Evolutionary conservation across 2,329 filamentous ascomycete genomes (phyloP).

Genomic region (Metarhizium guizhouense): DNA sequence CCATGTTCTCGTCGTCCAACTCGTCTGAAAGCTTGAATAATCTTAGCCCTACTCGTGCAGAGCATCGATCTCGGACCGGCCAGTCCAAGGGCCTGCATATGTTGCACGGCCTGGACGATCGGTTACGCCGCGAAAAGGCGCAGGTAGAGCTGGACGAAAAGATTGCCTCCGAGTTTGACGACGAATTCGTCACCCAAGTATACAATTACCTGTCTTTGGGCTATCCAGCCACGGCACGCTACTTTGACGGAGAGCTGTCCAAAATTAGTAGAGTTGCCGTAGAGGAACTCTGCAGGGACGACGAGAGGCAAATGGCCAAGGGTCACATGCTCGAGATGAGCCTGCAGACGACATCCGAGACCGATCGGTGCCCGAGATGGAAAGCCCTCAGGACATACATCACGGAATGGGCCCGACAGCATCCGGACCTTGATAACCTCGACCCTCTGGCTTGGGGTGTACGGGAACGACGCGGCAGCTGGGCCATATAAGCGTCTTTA

Average conservation of each 20-base stretch:
- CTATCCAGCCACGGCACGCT: slow-evolving; percentile 75
- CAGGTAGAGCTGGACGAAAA: slow-evolving; percentile 42
- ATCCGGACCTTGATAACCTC: slow-evolving; percentile 60
- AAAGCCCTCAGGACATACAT: slow-evolving; percentile 77
- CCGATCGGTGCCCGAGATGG: slow-evolving; percentile 63
- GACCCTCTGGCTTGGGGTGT: slow-evolving; percentile 59
- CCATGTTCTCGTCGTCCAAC: slow-evolving; percentile 16
- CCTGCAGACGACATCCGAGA: slow-evolving; percentile 30
- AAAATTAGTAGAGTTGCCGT: slow-evolving; percentile 67
- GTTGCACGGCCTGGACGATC: slow-evolving; percentile 43
- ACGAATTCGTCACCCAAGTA: slow-evolving; percentile 85
- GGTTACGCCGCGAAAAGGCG: slow-evolving; percentile 39
- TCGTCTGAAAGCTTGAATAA: slow-evolving; percentile 10
- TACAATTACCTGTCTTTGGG: slow-evolving; percentile 95
- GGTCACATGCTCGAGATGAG: slow-evolving; percentile 63
- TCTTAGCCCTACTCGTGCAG: slow-evolving; percentile 11
- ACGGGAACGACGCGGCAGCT: slow-evolving; percentile 57
- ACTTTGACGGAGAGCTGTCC: slow-evolving; percentile 76
- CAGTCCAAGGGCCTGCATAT: slow-evolving; percentile 37
- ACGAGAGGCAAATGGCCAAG: slow-evolving; percentile 50
- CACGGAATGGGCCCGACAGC: slow-evolving; percentile 80
- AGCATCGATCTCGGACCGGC: slow-evolving; percentile 19
- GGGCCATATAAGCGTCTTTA: slow-evolving; percentile 48
- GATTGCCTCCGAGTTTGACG: slow-evolving; percentile 61
- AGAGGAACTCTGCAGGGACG: slow-evolving; percentile 61